A percentile compares a stretch with the other conserved stretches of the same genome.
phyloP scores from a whole-genome alignment of 768 basidiomycete genomes.

The Pleurotus citrinopileatus region DNA sequence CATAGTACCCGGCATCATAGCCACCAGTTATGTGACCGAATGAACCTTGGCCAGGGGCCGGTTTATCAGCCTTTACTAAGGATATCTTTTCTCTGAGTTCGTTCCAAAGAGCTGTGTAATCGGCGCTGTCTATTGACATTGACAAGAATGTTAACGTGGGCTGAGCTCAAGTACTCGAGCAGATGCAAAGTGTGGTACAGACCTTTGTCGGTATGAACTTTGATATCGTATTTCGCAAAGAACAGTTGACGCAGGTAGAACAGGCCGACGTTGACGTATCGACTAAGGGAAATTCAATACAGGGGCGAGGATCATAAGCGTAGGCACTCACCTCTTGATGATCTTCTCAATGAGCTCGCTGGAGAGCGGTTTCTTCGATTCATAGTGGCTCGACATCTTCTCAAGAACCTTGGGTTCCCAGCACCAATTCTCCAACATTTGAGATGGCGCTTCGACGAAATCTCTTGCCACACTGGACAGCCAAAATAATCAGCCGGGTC shows the following conservation, averaged over 20 bases:
- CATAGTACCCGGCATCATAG: constrained; percentile 70
- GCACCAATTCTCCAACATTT: constrained; percentile 95
- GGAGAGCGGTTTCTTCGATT: constrained; percentile 69
- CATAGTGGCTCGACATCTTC: constrained; percentile 78
- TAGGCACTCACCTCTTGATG: constrained; percentile 58
- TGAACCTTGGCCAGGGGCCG: constrained; percentile 66
- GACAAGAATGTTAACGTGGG: no score
- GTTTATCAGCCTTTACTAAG: constrained; percentile 59
- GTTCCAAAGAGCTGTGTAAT: constrained; percentile 83
- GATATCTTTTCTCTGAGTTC: constrained; percentile 66
- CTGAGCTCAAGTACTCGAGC: no score
- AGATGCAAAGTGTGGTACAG: no score
- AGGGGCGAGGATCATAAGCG: background rate
- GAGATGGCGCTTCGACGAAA: constrained; percentile 87
- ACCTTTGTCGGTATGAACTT: constrained; percentile 70
- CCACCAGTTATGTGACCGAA: constrained; percentile 80
- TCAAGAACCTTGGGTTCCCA: constrained; percentile 80
- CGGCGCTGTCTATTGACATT: constrained; percentile 42
- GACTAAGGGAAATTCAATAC: constrained; percentile 29
- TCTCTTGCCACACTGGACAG: constrained; percentile 62
- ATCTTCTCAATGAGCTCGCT: constrained; percentile 75
- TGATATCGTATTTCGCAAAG: constrained; percentile 78
- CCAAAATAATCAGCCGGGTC: background rate
- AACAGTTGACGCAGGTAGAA: constrained; percentile 83
- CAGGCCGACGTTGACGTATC: constrained; percentile 80